Evolutionary conservation across 2,329 filamentous ascomycete species (phyloP), one percentile per base, ranked within the genome.

Genomic region (Colletotrichum salicis): DNA sequence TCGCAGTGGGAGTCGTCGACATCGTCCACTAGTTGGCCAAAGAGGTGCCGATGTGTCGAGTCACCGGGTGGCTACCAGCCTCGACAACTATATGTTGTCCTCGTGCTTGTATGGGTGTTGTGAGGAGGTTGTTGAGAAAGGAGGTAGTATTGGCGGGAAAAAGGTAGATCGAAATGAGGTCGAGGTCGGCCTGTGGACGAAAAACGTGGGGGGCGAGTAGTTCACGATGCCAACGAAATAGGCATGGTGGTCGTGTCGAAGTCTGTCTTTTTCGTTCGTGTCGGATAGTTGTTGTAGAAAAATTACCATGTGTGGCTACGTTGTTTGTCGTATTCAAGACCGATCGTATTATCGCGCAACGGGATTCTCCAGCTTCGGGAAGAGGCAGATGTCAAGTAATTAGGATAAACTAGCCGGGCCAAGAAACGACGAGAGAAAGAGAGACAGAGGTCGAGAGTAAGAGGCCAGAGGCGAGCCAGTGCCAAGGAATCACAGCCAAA

Each of bases 1-100:
- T 52, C 24, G 67, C 52, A 10, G 62, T 71, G 35, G 70, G 55
- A 41, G 55, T 70, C 33, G 65, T 45, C 59, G 70, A 72, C 70
- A 72, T 72, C 8, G 31, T 68, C 31, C 15, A 35, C 55, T 64
- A 15, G 19, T 19, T 55, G 41, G 48, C 48, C 59, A 41, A 56
- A 52, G 27, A 60, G 54, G 11, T 19, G 27, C 69, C 29, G n/a
- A 22, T 64, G 13, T 54, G 24, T 37, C 12, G 22, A 41, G 29
- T 37, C n/a, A 45, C 48, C 22, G 31, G 4, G 29, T 29, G 13
- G 12, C 12, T 22, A 6, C 56, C 7, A 31, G 45, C 24, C 24
- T 69, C 22, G 41, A 27, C 4, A 33, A 8, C 6, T 7, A 24
- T n/a, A 31, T 19, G 22, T 22, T n/a, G 41, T 31, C 19, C 58